Conservation (phyloP, 2,329 filamentous ascomycete species). For the Colletotrichum musae region DNA sequence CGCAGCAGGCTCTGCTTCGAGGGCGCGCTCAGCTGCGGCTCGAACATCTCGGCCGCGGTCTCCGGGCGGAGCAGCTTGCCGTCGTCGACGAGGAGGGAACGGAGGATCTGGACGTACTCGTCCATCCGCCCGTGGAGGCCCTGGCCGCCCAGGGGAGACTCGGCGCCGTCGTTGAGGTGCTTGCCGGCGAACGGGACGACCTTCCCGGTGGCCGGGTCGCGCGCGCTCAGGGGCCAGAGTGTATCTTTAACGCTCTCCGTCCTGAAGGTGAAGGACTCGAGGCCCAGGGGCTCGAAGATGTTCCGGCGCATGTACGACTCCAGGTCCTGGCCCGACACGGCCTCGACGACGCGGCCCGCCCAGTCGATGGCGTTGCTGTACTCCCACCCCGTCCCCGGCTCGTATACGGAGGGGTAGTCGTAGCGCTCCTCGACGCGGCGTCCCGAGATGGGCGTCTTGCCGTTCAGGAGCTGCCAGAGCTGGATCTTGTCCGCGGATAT, state of each 20-base stretch:
- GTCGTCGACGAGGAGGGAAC: slow-evolving; percentile 64
- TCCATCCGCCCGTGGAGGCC: slow-evolving; percentile 52
- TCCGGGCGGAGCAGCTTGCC: slow-evolving; percentile 59
- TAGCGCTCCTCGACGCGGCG: slow-evolving; percentile 59
- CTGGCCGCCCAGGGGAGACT: slow-evolving; percentile 51
- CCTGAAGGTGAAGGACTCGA: slow-evolving; percentile 33
- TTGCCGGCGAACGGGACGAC: slow-evolving; percentile 29
- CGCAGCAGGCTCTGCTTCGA: slow-evolving; percentile 43
- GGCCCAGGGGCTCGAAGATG: slow-evolving; percentile 53
- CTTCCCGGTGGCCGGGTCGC: slow-evolving; percentile 37
- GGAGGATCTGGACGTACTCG: slow-evolving; percentile 61
- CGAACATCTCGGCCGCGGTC: slow-evolving; percentile 62
- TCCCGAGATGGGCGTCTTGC: slow-evolving; percentile 47
- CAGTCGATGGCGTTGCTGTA: slow-evolving; percentile 67
- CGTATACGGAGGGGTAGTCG: slow-evolving; percentile 60
- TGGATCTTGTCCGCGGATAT: slow-evolving; percentile 49
- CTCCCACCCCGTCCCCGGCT: slow-evolving; percentile 66
- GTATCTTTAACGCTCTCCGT: background rate
- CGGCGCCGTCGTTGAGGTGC: slow-evolving; percentile 39
- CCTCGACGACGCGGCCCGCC: slow-evolving; percentile 66
- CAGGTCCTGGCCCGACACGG: slow-evolving; percentile 58
- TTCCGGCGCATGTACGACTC: slow-evolving; percentile 59
- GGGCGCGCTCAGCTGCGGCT: slow-evolving; percentile 56
- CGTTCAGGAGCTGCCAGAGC: slow-evolving; percentile 41
- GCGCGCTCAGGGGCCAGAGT: slow-evolving; percentile 39